Base-by-base conservation (phyloP, 2,329 filamentous ascomycete species). In the Pseudogymnoascus sp. region DNA sequence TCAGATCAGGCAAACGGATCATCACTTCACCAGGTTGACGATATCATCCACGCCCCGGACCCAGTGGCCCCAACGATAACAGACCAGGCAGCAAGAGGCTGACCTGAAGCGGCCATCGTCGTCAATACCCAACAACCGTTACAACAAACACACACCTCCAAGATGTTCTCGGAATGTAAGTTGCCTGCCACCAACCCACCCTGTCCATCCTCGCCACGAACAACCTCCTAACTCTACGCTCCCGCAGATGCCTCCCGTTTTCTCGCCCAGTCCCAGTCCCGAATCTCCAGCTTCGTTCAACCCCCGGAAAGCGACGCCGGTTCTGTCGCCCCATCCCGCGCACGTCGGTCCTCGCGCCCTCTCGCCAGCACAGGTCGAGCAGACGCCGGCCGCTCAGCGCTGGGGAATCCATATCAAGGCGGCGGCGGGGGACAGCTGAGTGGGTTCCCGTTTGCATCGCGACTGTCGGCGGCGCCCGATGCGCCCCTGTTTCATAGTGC, bases 401-500 rank as follows among this genome's bases (percentile, higher is more conserved):
- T 81, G 59, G 87, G 85, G 43, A 93, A 95, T 72, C 91, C 92
- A 7, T 96, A 96, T 77, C 88, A 90, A 71, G 83, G 85, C 61
- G 77, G 82, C 11, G 82, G 84, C 45, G 91, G 90, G 2, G 43
- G 43, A 28, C 87, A 92, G 55, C 84, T 91, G 61, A 84, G 84
- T 16, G 84, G 85, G 69, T 93, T 96, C 65, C 88, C 87, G 31
- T 96, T 96, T 73, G 86, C 88, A 28, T 91, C 90, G 9, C 84
- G 92, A 60, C 87, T 89, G 65, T 84, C 88, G 4, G 81, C 85
- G 49, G 80, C 81, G 18, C 88, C 90, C 63, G 90, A 92, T 68
- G 93, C 93, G 8, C 95, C 95, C 62, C 81, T 99, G n/a, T 97
- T 99, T 75, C 92, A 95, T 75, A 96, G 91, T 71, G 88, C 90